phyloP scores from a whole-genome alignment of 805 yeast species.

The Ogataea paradorogensis region DNA sequence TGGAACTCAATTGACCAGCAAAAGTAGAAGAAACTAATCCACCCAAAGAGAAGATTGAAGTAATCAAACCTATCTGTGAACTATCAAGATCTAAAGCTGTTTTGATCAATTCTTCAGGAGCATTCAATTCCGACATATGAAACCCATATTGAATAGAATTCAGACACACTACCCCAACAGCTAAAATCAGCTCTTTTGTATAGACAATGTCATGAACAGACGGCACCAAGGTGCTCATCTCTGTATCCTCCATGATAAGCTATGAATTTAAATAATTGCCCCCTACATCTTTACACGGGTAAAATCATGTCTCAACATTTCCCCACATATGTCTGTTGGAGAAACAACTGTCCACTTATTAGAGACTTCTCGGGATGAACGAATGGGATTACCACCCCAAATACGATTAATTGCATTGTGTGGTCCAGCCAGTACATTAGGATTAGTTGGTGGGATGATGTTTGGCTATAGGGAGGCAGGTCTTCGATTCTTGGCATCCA shows the following conservation, averaged over 20 bases:
- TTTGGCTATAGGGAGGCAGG: conserved; percentile 56
- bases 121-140: conserved; percentile 92
- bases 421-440: conserved; percentile 39
- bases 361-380: conserved; percentile 24
- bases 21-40: conserved; percentile 73
- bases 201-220: not conserved
- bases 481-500: conserved; percentile 66
- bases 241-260: conserved; percentile 1
- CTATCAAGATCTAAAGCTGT: conserved; percentile 27
- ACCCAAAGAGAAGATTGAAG: conserved; percentile 79
- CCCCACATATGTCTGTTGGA: not conserved
- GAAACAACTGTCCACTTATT: conserved; percentile 2
- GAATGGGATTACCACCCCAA: conserved; percentile 50
- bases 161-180: conserved; percentile 61
- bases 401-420: conserved; percentile 45
- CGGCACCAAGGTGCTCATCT: conserved; percentile 1
- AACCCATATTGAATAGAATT: conserved; percentile 90
- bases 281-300: conserved; percentile 4
- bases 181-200: conserved; percentile 36
- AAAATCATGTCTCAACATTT: not conserved
- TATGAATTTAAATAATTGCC: too few species aligned
- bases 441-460: conserved; percentile 54
- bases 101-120: conserved; percentile 66
- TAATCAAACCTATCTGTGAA: conserved; percentile 64
- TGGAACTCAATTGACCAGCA: conserved; percentile 64